Conservation (phyloP, 1,139 yeast genomes). For the Hyphopichia khmerensis region DNA sequence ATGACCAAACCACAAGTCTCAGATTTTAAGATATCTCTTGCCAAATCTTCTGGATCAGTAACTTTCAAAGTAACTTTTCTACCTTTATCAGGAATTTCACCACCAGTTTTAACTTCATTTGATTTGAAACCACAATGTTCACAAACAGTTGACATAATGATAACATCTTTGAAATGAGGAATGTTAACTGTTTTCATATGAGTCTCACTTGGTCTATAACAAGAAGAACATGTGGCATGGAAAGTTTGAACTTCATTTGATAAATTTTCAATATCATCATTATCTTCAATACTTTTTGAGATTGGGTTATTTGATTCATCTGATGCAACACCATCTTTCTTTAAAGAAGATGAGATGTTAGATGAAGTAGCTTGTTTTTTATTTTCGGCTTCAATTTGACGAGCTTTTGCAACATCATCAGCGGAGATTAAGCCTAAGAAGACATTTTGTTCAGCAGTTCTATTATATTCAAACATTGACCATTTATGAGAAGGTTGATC, state of each 20-base stretch:
- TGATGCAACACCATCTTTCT: slow-evolving; percentile 8
- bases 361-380: slow-evolving; percentile 38
- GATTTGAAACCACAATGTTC: slow-evolving; percentile 93
- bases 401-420: slow-evolving; percentile 66
- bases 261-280: slow-evolving; percentile 80
- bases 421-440: slow-evolving; percentile 82
- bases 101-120: slow-evolving; percentile 98
- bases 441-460: slow-evolving; percentile 89
- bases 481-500: slow-evolving; percentile 90
- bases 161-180: slow-evolving; percentile 97
- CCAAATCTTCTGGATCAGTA: slow-evolving; percentile 90
- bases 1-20: slow-evolving; percentile 86
- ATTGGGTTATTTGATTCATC: slow-evolving; percentile 42
- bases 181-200: slow-evolving; percentile 96
- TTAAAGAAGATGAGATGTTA: slow-evolving; percentile 27
- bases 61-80: slow-evolving; percentile 69
- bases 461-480: slow-evolving; percentile 78
- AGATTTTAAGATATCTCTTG: slow-evolving; percentile 90
- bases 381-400: slow-evolving; percentile 35
- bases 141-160: slow-evolving; percentile 94
- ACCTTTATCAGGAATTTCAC: slow-evolving; percentile 88
- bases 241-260: slow-evolving; percentile 90
- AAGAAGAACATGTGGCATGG: slow-evolving; percentile 88
- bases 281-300: slow-evolving; percentile 61
- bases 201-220: slow-evolving; percentile 78